These are phyloP conservation scores for Voacanga thouarsii DNA, from an alignment of 257 asterid genomes.

Conservation along the genomic window DNA sequence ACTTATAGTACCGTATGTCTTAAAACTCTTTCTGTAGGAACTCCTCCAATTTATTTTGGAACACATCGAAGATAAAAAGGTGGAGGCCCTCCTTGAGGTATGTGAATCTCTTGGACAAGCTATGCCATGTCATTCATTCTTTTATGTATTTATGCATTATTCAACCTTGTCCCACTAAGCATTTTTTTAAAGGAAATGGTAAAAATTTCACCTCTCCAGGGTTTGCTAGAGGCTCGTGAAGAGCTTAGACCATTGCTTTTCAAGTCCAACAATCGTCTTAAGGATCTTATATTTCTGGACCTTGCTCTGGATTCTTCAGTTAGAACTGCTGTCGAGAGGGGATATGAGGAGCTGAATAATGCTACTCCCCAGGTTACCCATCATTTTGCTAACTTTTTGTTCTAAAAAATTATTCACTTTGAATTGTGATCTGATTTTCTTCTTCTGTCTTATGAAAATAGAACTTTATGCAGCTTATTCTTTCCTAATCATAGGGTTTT, in stretches of 20 bases:
- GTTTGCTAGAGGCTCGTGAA: conserved; percentile 93
- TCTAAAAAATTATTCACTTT: background rate
- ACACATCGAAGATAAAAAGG: conserved; percentile 86
- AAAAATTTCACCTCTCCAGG: conserved; percentile 42
- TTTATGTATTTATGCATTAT: background rate
- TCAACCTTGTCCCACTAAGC: background rate
- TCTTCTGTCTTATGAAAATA: background rate
- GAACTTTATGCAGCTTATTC: conserved; percentile 3
- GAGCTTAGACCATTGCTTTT: conserved; percentile 90
- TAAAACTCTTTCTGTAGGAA: conserved; percentile 50
- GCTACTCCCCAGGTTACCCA: conserved; percentile 73
- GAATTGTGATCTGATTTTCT: background rate
- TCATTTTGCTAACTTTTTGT: background rate
- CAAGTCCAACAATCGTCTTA: conserved; percentile 72
- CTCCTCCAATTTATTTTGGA: conserved; percentile 73
- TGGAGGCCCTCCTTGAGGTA: conserved; percentile 94
- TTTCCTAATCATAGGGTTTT: conserved; percentile 20
- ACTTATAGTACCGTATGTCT: background rate
- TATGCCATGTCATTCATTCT: background rate
- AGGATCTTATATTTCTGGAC: conserved; percentile 90
- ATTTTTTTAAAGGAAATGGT: no score
- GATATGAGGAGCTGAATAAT: conserved; percentile 76
- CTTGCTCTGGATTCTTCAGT: conserved; percentile 94
- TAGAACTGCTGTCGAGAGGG: conserved; percentile 96
- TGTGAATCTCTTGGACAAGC: conserved; percentile 23